Conservation (phyloP, 768 basidiomycete species). For the Myochromella boudieri region DNA sequence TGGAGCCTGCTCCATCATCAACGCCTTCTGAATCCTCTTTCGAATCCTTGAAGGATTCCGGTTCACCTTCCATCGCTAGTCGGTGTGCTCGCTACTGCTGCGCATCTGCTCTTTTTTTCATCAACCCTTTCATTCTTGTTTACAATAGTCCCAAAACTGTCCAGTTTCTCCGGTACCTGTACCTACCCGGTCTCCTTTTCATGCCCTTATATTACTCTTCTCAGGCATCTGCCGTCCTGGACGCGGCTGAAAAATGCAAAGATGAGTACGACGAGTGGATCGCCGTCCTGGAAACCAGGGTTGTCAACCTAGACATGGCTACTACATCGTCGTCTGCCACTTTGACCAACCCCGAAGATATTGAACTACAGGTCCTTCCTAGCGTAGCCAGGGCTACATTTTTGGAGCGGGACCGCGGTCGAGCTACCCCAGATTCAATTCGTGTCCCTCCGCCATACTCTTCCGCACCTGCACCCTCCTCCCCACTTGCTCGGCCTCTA, state of each 20-base stretch:
- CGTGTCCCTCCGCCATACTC: slow-evolving; percentile 6
- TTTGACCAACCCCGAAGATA: not conserved
- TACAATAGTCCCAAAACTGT: slow-evolving; percentile 3
- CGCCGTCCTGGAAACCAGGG: not conserved
- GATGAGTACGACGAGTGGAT: slow-evolving; percentile 16
- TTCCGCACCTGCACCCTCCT: not conserved
- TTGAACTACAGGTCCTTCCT: slow-evolving; percentile 2
- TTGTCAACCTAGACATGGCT: slow-evolving; percentile 6
- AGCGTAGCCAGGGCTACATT: not conserved
- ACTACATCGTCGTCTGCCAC: slow-evolving; percentile 1
- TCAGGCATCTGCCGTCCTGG: slow-evolving; percentile 8
- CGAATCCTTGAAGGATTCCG: slow-evolving; percentile 7
- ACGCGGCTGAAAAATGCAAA: slow-evolving; percentile 7
- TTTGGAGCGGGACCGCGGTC: not conserved
- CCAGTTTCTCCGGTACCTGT: slow-evolving; percentile 2
- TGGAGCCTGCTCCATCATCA: not conserved
- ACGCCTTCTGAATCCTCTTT: too few species aligned
- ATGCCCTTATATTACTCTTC: slow-evolving; percentile 11
- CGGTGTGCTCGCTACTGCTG: slow-evolving; percentile 1
- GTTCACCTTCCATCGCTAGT: not conserved
- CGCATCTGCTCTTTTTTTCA: too few species aligned
- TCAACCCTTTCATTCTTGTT: not conserved
- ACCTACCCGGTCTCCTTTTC: slow-evolving; percentile 11
- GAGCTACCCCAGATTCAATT: slow-evolving; percentile 3
- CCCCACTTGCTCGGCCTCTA: slow-evolving; percentile 1